A percentile compares a stretch with the other conserved stretches of the same genome.
Evolutionary conservation across 257 asterid genomes (phyloP).

Genomic region (Coffea canephora): DNA sequence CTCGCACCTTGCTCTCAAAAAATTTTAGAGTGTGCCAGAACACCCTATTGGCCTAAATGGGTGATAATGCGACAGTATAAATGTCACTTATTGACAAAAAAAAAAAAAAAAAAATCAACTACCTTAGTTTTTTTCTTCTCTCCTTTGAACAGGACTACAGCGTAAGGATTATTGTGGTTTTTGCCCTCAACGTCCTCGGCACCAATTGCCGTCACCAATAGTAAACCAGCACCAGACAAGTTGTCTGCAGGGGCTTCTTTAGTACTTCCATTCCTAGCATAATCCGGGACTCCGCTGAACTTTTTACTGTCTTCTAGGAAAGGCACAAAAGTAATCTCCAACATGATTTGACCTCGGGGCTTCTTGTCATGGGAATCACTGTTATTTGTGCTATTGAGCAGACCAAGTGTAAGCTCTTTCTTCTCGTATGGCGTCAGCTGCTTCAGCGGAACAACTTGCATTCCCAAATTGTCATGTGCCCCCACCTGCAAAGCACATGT

Average conservation of each 20-base stretch:
- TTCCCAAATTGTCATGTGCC: slow-evolving; percentile 79
- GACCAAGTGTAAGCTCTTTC: slow-evolving; percentile 37
- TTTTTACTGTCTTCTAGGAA: slow-evolving; percentile 62
- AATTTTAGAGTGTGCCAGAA: too few species aligned
- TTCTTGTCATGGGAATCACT: slow-evolving; percentile 54
- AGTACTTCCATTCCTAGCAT: slow-evolving; percentile 23
- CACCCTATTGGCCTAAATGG: too few species aligned
- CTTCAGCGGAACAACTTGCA: slow-evolving; percentile 62
- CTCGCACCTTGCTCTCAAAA: too few species aligned
- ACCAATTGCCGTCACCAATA: slow-evolving; percentile 45
- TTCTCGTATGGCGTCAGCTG: slow-evolving; percentile 54
- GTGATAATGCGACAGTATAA: too few species aligned
- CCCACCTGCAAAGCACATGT: slow-evolving; percentile 46
- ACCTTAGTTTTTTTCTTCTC: slow-evolving; percentile 71
- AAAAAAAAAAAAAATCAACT: background rate
- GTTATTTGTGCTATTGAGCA: slow-evolving; percentile 54
- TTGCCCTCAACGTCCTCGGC: slow-evolving; percentile 75
- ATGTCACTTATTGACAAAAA: too few species aligned
- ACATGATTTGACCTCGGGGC: slow-evolving; percentile 47
- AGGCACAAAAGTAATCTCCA: slow-evolving; percentile 60
- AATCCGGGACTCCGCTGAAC: slow-evolving; percentile 24
- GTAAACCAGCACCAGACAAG: slow-evolving; percentile 62
- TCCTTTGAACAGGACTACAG: slow-evolving; percentile 53
- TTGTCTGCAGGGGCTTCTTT: slow-evolving; percentile 27
- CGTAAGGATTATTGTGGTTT: slow-evolving; percentile 59